These are phyloP conservation scores for Juglanconis sp. DNA, from an alignment of 2,329 filamentous ascomycete species.

Conservation along the genomic window DNA sequence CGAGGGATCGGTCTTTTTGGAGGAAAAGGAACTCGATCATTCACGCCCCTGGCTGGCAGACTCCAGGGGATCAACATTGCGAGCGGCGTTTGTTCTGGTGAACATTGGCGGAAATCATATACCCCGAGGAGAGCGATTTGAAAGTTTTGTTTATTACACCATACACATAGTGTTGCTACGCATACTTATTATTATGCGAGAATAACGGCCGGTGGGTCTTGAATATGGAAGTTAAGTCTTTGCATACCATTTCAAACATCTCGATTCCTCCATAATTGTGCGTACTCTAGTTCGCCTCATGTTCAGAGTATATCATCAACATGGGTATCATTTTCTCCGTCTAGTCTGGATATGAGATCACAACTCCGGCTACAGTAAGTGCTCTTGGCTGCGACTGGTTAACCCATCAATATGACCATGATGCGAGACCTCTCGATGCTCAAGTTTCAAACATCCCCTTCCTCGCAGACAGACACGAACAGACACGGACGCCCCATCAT, in stretches of 20 bases:
- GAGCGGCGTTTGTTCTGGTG: constrained; percentile 43
- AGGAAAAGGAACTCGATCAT: not conserved
- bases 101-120: constrained; percentile 34
- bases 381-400: constrained; percentile 10
- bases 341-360: constrained; percentile 16
- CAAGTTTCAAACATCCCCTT: constrained; percentile 1
- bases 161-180: not conserved
- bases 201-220: not conserved
- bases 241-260: not conserved
- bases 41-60: constrained; percentile 25
- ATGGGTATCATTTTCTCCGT: constrained; percentile 20
- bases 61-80: constrained; percentile 20
- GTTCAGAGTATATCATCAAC: constrained; percentile 10
- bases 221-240: not conserved
- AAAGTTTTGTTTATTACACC: not conserved
- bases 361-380: constrained; percentile 16
- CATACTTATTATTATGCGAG: not conserved
- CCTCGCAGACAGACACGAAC: constrained; percentile 6
- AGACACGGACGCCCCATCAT: constrained; percentile 1
- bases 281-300: not conserved
- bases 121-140: constrained; percentile 32
- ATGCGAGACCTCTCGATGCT: not conserved
- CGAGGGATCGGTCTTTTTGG: not conserved
- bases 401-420: constrained; percentile 8
- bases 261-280: not conserved